A percentile compares a stretch with the other conserved stretches of the same genome.
Conservation (phyloP, 169 alveolate species). For the Eimeria praecox region DNA sequence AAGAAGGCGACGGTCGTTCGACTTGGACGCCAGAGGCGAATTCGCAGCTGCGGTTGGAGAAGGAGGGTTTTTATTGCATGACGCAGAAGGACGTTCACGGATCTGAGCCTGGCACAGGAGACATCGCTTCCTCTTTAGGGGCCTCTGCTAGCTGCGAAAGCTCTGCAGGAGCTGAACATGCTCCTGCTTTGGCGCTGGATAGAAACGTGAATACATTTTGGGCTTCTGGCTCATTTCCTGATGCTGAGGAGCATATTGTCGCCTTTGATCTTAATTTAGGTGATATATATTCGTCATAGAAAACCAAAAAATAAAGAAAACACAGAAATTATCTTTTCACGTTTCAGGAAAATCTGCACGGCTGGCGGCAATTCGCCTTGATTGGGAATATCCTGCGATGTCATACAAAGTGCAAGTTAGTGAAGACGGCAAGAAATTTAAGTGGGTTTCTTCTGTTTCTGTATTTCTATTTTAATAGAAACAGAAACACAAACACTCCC, state of each 20-base stretch:
- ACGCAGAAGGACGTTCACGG: conserved; percentile 84
- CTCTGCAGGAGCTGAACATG: conserved; percentile 82
- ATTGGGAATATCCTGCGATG: conserved; percentile 95
- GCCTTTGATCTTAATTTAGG: conserved; percentile 72
- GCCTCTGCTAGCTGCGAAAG: conserved; percentile 78
- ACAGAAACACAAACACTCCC: not conserved
- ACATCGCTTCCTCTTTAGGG: conserved; percentile 78
- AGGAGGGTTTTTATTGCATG: conserved; percentile 82
- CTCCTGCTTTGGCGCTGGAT: conserved; percentile 82
- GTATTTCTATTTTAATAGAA: not conserved
- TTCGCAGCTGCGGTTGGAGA: conserved; percentile 84
- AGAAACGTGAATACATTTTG: conserved; percentile 84
- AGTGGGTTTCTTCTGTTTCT: conserved; percentile 66
- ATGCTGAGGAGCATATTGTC: conserved; percentile 80
- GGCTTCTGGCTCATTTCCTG: conserved; percentile 87
- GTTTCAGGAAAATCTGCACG: conserved; percentile 54
- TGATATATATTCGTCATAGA: not conserved
- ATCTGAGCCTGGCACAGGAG: conserved; percentile 81
- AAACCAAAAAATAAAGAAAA: not conserved
- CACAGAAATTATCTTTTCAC: not conserved
- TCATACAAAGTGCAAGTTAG: conserved; percentile 90
- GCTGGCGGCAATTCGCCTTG: conserved; percentile 84
- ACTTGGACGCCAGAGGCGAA: conserved; percentile 85
- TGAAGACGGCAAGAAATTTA: conserved; percentile 88
- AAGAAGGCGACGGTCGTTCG: conserved; percentile 86